Base-by-base conservation (phyloP, 2,329 filamentous ascomycete genomes). In the Lachnellula hyalina region DNA sequence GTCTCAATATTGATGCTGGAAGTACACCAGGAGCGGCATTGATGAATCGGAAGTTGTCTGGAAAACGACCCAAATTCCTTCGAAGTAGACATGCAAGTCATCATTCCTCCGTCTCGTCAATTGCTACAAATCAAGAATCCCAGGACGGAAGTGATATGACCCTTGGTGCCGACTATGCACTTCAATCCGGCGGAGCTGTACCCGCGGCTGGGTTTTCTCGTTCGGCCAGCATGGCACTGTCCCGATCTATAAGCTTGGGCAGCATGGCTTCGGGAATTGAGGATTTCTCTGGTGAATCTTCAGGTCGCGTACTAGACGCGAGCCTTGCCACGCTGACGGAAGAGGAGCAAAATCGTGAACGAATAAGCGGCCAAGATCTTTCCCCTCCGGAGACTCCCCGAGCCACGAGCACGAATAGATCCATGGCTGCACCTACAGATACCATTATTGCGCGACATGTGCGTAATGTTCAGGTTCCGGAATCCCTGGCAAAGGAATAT, bases 391-490 rank as follows among this genome's bases (percentile, higher is more conserved):
- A 80, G 60, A 96, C 92, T 2, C 93, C 93, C 1, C 86, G 81
- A 69, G 75, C 84, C 56, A 74, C 80, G 61, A 70, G 70, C 66
- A 62, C 81, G 61, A 72, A 71, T 65, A 64, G 71, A 64, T 74
- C 80, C 49, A 72, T 83, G 41, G 75, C 80, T 19, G 82, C 86
- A 6, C 89, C 89, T 2, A 94, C 90, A 1, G 92, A 96, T 67
- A 96, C 91, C 2, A 85, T 91, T 49, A 88, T 96, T 65, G 85
- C 91, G 44, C 87, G 90, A 54, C 92, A 94, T 67, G 87, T 96
- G 46, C 87, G 89, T 63, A 91, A 93, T 65, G 90, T 97, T 14
- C 89, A 93, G 55, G 90, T 96, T 1, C 93, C 93, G 3, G 90
- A 94, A 65, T 94, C 90, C 5, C 78, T 96, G 56, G 90, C 89